Base-by-base conservation (phyloP, 2,329 filamentous ascomycete species). In the Penicillium sp. region DNA sequence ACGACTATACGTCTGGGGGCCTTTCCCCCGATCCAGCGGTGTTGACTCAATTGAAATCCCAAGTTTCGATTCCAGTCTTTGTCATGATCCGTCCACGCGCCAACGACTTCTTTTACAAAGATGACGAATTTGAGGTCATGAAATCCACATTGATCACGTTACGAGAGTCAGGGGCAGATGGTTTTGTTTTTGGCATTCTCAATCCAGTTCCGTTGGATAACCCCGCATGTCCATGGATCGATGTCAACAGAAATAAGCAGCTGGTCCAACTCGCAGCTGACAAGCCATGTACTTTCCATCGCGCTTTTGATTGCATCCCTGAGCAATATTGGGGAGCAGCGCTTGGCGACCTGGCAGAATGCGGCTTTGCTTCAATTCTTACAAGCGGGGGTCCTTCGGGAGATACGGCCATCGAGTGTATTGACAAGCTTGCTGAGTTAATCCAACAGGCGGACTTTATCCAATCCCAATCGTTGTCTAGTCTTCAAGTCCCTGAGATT, bases 131-230 rank as follows among this genome's bases (percentile, higher is more conserved):
- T 26, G 61, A 69, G 2, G 24, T 55, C 5, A 84, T 85, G 81
- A 73, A 75, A 37, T 43, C 53, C 0, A 71, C 73, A 0, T 72
- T 84, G 3, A 19, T 59, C 7, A 35, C 24, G 0, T 75, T 81
- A 56, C 75, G 73, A 24, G 27, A 58, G 2, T 59, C 64, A 1
- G 65, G 64, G 1, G 78, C 75, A 0, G 72, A 76, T 60, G 82
- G 82, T 0, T 83, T 83, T 58, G 82, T 84, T 1, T 82, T 84
- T 58, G 82, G 82, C 0, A 73, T 83, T 29, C 63, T 84, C 29
- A 47, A 45, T 21, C 35, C 22, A 22, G 27, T 1, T 48, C 65
- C 7, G 3, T 11, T 11, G 39, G 55, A 2, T 51, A 52, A 3
- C 27, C 33, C 19, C 4, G 13, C 31, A 16, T 6, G 16, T 3